Base-by-base conservation (phyloP, 352 stramenopile species). In the Phytopythium oedochilum region DNA sequence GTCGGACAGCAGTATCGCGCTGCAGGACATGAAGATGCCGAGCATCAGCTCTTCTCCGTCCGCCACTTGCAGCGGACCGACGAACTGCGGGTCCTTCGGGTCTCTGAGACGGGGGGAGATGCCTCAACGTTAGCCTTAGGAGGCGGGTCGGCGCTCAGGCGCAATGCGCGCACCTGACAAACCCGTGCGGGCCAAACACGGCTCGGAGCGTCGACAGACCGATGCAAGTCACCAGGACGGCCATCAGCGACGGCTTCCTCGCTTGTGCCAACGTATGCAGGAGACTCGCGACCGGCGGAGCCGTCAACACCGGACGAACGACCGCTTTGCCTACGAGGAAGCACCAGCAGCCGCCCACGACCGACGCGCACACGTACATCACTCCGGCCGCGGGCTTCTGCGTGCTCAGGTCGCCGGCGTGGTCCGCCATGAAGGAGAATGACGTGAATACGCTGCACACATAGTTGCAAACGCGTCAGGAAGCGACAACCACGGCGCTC, bases 371-470 rank as follows among this genome's bases (percentile, higher is more conserved):
- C 9, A 94, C 77, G 62, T 94, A 94, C 2, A 90, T 32, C 14
- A 72, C 71, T 1, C 83, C 85, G 0, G 61, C 55, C 9, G 73
- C 39, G 23, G 78, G 49, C 40, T 55, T 78, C 7, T 42, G 31
- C 1, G 59, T 55, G 46, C 78, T 89, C 10, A 94, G 70, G 43
- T 92, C 85, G 2, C 85, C 81, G 1, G 85, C 85, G 49, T 94
- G 85, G 59, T 94, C 85, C 6, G 75, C 78, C 85, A 94, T 94
- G 69, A 89, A 94, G 53, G 83, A 85, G 52, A 87, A 94, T n/a
- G 83, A 93, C 42, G 85, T 94, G 53, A 94, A 91, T 15, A 92
- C 85, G 1, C 85, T 94, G 43, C 15, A 63, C 18, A 17, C 22
- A 43, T 53, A 26, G 14, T 3, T 25, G n/a, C 35, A 18, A 49